Conservation (phyloP, 768 basidiomycete species). For the Cystobasidium tubakii region DNA sequence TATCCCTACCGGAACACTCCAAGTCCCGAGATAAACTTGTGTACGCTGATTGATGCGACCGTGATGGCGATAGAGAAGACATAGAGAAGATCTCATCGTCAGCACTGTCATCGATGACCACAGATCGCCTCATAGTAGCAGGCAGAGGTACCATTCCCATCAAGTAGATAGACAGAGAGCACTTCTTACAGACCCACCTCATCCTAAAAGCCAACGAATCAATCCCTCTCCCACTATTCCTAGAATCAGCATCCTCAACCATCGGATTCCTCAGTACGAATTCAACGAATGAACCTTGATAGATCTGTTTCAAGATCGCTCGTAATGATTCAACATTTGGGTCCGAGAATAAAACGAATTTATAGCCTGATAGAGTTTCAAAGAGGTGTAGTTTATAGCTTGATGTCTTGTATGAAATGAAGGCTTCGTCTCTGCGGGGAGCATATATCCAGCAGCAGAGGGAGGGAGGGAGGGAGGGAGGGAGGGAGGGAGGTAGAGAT, state of each 20-base stretch:
- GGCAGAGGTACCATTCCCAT: no score
- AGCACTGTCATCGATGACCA: no score
- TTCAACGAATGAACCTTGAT: conserved; percentile 87
- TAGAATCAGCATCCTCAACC: conserved; percentile 66
- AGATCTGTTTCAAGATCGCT: conserved; percentile 65
- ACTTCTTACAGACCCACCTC: neutral
- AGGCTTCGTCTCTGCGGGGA: conserved; percentile 75
- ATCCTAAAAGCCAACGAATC: conserved; percentile 87
- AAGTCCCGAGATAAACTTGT: conserved; percentile 29
- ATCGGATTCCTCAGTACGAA: conserved; percentile 90
- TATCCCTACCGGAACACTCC: conserved; percentile 19
- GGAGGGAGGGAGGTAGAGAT: no score
- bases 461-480: no score
- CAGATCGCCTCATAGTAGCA: no score
- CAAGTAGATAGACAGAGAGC: neutral
- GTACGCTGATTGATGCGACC: conserved; percentile 3
- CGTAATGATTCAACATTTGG: conserved; percentile 64
- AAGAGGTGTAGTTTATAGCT: conserved; percentile 88
- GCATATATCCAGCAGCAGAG: no score
- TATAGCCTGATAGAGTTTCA: conserved; percentile 85
- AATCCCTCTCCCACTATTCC: conserved; percentile 63
- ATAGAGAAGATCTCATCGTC: no score
- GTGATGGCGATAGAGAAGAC: neutral
- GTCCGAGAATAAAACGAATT: conserved; percentile 89
- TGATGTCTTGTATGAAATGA: conserved; percentile 82